Percentiles rank a stretch among this genome's conserved stretches.
phyloP scores from a whole-genome alignment of 2,329 filamentous ascomycete genomes.

The Arthrobotrys sinensis region DNA sequence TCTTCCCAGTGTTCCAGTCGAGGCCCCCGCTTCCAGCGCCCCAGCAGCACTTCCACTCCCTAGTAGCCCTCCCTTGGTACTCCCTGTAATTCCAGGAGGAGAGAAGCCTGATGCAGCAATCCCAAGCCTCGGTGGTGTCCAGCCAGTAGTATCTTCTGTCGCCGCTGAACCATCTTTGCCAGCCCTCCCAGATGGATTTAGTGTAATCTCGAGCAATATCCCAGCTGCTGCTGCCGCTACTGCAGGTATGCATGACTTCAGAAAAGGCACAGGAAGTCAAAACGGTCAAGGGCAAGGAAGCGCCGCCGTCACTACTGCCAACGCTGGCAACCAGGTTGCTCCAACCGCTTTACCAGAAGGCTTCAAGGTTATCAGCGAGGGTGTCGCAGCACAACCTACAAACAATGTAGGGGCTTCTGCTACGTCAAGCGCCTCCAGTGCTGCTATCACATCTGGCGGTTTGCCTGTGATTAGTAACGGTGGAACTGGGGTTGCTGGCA shows the following conservation, averaged over 20 bases:
- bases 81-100: constrained; percentile 13
- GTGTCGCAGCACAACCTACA: neutral
- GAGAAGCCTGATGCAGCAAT: neutral
- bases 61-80: neutral
- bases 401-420: neutral
- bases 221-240: constrained; percentile 11
- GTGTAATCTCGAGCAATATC: constrained; percentile 36
- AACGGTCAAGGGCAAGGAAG: neutral
- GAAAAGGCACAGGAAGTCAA: neutral
- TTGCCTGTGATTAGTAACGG: neutral
- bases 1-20: neutral
- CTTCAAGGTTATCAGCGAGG: constrained; percentile 20
- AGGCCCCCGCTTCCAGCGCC: neutral
- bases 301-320: neutral
- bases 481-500: neutral
- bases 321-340: neutral
- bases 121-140: neutral
- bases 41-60: constrained; percentile 9
- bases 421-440: neutral
- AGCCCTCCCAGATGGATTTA: constrained; percentile 39
- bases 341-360: constrained; percentile 10
- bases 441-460: neutral
- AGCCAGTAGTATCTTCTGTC: neutral
- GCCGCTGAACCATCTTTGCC: constrained; percentile 3
- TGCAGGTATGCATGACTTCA: constrained; percentile 12